These are phyloP conservation scores for Achlya hypogyna DNA, from an alignment of 352 stramenopile species.

Conservation along the genomic window DNA sequence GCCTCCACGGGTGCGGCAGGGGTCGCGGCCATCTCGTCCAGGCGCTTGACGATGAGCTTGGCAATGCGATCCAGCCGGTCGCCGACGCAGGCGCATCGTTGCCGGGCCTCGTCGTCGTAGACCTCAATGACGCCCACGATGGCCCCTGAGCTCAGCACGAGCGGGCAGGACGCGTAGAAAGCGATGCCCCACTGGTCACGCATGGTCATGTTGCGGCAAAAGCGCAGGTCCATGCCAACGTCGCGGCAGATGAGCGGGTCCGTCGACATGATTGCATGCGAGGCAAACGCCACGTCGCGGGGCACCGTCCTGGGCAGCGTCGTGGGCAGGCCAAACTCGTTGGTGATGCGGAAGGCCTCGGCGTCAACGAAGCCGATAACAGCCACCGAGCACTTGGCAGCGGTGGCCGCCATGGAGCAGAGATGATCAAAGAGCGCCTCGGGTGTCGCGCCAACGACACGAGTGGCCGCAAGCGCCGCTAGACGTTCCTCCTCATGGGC, in stretches of 20 bases:
- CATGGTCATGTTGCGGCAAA: conserved; percentile 49
- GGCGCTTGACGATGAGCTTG: conserved; percentile 58
- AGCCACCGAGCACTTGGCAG: conserved; percentile 51
- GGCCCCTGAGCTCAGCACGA: conserved; percentile 58
- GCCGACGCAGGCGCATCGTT: conserved; percentile 50
- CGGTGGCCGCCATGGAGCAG: conserved; percentile 69
- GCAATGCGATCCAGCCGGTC: conserved; percentile 63
- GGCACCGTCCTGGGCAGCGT: conserved; percentile 26
- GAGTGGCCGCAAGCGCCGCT: conserved; percentile 34
- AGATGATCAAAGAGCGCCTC: conserved; percentile 44
- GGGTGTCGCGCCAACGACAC: background rate
- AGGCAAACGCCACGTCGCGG: conserved; percentile 39
- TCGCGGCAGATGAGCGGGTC: conserved; percentile 57
- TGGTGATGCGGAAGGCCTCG: conserved; percentile 45
- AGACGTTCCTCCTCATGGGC: conserved; percentile 54
- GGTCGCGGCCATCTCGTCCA: conserved; percentile 54
- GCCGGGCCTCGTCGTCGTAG: conserved; percentile 42
- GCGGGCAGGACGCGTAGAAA: conserved; percentile 77
- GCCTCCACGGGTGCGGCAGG: background rate
- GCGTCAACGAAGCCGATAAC: conserved; percentile 52
- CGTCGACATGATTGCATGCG: conserved; percentile 59
- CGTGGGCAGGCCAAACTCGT: conserved; percentile 35
- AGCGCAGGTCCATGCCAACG: conserved; percentile 50
- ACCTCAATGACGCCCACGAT: conserved; percentile 66
- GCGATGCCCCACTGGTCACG: conserved; percentile 32